Conservation (phyloP, 805 yeast genomes). For the Yarrowia osloensis region DNA sequence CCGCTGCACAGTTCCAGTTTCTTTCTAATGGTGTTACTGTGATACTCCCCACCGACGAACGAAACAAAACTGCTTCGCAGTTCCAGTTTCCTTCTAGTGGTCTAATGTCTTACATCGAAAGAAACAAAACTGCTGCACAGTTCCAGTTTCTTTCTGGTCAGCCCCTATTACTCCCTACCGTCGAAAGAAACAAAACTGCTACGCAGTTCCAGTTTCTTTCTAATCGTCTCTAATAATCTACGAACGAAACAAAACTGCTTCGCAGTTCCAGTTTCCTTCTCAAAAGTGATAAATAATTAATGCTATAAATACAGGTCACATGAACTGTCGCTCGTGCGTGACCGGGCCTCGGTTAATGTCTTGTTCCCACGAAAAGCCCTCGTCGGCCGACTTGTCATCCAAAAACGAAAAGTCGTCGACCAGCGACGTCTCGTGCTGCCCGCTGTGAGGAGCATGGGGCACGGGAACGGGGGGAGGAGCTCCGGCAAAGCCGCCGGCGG, state of each 20-base stretch:
- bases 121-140: too few relatives aligned
- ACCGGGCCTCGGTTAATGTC: conserved; percentile 14
- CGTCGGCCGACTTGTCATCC: not conserved
- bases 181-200: too few relatives aligned
- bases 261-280: not conserved
- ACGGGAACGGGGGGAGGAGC: conserved; percentile 3
- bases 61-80: too few relatives aligned
- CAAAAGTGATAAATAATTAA: conserved; percentile 1
- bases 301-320: conserved; percentile 26
- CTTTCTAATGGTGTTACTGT: too few relatives aligned
- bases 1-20: too few relatives aligned
- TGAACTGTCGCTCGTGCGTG: not conserved
- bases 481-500: not conserved
- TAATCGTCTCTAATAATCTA: too few relatives aligned
- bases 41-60: too few relatives aligned
- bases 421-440: not conserved
- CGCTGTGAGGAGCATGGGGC: not conserved
- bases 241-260: too few relatives aligned
- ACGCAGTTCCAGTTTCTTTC: not conserved
- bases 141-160: too few relatives aligned
- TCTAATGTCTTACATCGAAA: too few relatives aligned
- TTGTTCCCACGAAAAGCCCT: conserved; percentile 21
- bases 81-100: too few relatives aligned
- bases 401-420: conserved; percentile 5
- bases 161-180: too few relatives aligned